Base-by-base conservation (phyloP, 1,284 basidiomycete genomes). In the Malassezia furfur region DNA sequence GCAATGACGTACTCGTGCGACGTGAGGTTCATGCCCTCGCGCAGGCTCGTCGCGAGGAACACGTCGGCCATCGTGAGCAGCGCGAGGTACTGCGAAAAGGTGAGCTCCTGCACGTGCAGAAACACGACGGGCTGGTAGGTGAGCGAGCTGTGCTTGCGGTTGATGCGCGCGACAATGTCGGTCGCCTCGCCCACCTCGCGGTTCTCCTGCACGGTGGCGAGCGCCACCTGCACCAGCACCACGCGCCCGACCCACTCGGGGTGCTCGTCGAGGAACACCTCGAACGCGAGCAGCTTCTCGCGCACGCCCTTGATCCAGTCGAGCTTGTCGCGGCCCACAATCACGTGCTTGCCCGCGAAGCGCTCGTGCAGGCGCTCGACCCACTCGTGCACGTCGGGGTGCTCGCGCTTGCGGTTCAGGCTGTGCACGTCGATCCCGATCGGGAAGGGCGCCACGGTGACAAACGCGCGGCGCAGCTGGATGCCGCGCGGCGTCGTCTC, bases 111-210 rank as follows among this genome's bases (percentile, higher is more conserved):
- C 0, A 86, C 88, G 68, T 89, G 88, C 48, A 91, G 75, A 77
- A 91, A 89, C 17, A 91, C 85, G 48, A 90, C 82, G 4, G 88
- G 88, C 72, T 88, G 86, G 72, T 89, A 91, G 0, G 87, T 88
- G 56, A 90, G 78, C 1, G 84, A 85, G 17, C 84, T 85, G 78
- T 86, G 89, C 12, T 83, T 80, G 17, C 85, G 84, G 75, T 89
- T 91, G 77, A 91, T 84, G 46, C 85, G 82, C 6, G 87, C 82
- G 31, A 91, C 85, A 15, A 84, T 79, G 61, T 88, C 86, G 5
- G 84, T 81, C 3, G 88, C 85, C 52, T 82, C 82, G 5, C 84
- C 85, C 3, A 85, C 84, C 4, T 82, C 74, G 65, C 87, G 85
- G 67, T 85, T 86, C 62, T 83, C 81, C 63, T 86, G 82, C 0